phyloP scores from a whole-genome alignment of 805 yeast genomes.

The Yarrowia alimentaria region DNA sequence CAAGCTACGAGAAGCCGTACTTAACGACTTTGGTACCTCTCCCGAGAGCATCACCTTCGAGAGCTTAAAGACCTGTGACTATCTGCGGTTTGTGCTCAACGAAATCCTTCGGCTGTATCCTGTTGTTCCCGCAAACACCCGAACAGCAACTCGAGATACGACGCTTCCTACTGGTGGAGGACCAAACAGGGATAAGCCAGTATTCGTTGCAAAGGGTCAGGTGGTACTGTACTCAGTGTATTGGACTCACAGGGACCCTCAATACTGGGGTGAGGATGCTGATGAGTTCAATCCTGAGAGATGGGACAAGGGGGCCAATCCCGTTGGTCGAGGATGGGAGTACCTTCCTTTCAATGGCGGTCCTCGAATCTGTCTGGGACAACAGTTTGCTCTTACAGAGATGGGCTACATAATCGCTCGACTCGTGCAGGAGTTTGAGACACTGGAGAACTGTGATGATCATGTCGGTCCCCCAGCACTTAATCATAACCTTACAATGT shows the following conservation, averaged over 20 bases:
- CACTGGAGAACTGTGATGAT: background rate
- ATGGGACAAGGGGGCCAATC: conserved; percentile 45
- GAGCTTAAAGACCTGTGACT: conserved; percentile 48
- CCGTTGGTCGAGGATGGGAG: conserved; percentile 43
- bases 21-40: conserved; percentile 41
- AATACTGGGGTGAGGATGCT: conserved; percentile 48
- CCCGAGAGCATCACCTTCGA: conserved; percentile 43
- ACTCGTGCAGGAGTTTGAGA: conserved; percentile 36
- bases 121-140: conserved; percentile 50
- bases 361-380: conserved; percentile 55
- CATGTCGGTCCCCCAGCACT: no score
- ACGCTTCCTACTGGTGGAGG: conserved; percentile 55
- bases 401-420: conserved; percentile 47
- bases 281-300: conserved; percentile 48
- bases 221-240: conserved; percentile 45
- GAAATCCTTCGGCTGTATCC: conserved; percentile 53
- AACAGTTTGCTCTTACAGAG: conserved; percentile 56
- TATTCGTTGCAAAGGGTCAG: conserved; percentile 47
- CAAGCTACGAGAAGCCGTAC: conserved; percentile 43
- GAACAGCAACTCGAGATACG: conserved; percentile 48
- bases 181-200: conserved; percentile 42
- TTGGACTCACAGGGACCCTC: conserved; percentile 45
- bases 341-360: conserved; percentile 57
- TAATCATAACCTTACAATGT: no score
- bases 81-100: conserved; percentile 48